phyloP scores from a whole-genome alignment of 441 rosid species.

The Aquilaria agallochum region DNA sequence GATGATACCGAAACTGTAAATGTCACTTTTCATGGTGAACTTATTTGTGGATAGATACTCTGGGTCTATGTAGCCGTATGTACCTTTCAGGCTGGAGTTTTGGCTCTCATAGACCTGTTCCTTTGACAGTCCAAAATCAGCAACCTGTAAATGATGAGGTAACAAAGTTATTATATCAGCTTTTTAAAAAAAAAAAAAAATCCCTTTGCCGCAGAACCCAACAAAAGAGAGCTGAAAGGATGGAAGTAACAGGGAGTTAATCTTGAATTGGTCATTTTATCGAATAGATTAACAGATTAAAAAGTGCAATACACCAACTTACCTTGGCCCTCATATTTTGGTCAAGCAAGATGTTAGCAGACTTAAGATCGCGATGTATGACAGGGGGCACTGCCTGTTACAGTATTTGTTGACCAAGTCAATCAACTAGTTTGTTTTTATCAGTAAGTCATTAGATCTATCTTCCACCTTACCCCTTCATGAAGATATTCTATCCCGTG shows the following conservation, averaged over 20 bases:
- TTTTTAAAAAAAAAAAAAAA: neutral
- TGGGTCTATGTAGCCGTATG: slow-evolving; percentile 93
- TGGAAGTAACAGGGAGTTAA: neutral
- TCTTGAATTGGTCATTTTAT: neutral
- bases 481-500: slow-evolving; percentile 98
- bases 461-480: slow-evolving; percentile 66
- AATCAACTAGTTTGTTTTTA: slow-evolving; percentile 2
- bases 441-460: slow-evolving; percentile 5
- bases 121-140: slow-evolving; percentile 94
- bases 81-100: slow-evolving; percentile 82
- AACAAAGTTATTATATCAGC: neutral
- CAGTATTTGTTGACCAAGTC: slow-evolving; percentile 15
- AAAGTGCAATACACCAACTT: slow-evolving; percentile 8
- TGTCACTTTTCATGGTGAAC: slow-evolving; percentile 86
- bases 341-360: slow-evolving; percentile 93
- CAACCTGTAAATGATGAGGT: slow-evolving; percentile 48
- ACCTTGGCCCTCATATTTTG: slow-evolving; percentile 95
- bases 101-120: slow-evolving; percentile 78
- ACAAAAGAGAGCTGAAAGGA: neutral
- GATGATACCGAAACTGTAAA: slow-evolving; percentile 87
- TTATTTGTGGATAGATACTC: slow-evolving; percentile 73
- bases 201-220: neutral
- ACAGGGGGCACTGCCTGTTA: slow-evolving; percentile 91
- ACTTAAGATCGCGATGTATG: slow-evolving; percentile 91
- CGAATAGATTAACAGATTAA: neutral